These are phyloP conservation scores for Fusarium tuaranense DNA, from an alignment of 2,329 filamentous ascomycete genomes.

Conservation along the genomic window DNA sequence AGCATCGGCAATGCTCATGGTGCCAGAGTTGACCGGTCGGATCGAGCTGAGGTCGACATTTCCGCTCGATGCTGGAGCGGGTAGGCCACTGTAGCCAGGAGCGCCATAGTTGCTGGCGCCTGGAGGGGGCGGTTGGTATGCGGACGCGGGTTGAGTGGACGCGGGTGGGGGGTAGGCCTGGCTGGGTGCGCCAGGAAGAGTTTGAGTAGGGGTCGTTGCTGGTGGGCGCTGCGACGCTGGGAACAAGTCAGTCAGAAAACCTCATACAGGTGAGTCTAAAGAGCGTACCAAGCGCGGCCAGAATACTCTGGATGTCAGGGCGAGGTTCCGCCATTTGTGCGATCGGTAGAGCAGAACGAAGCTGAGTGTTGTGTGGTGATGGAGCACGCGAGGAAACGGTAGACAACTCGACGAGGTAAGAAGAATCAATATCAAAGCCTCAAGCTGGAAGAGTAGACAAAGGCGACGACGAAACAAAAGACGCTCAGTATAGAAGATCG, in stretches of 20 bases:
- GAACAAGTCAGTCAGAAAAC: constrained; percentile 35
- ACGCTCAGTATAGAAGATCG: constrained; percentile 11
- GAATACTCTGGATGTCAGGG: constrained; percentile 55
- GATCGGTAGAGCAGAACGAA: constrained; percentile 21
- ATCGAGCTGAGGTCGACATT: constrained; percentile 84
- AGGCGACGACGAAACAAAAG: constrained; percentile 14
- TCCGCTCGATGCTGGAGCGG: constrained; percentile 78
- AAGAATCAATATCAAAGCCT: not conserved
- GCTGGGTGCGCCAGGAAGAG: constrained; percentile 52
- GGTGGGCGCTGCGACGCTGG: constrained; percentile 59
- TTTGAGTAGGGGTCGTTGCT: constrained; percentile 56
- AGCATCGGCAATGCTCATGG: constrained; percentile 85
- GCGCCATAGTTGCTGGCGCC: constrained; percentile 45
- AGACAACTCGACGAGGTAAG: not conserved
- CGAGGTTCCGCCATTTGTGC: constrained; percentile 42
- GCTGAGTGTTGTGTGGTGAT: constrained; percentile 20
- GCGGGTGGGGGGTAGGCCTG: constrained; percentile 55
- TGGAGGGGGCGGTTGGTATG: constrained; percentile 54
- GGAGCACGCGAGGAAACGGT: constrained; percentile 3
- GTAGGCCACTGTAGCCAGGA: constrained; percentile 60
- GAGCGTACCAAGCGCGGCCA: constrained; percentile 61
- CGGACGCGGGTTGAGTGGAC: constrained; percentile 49
- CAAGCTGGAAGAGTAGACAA: not conserved
- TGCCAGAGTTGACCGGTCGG: constrained; percentile 82
- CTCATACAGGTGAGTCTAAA: constrained; percentile 12